A percentile compares a stretch with the other conserved stretches of the same genome.
phyloP scores from a whole-genome alignment of 2,329 filamentous ascomycete species.

The Elsinoe arachidis region DNA sequence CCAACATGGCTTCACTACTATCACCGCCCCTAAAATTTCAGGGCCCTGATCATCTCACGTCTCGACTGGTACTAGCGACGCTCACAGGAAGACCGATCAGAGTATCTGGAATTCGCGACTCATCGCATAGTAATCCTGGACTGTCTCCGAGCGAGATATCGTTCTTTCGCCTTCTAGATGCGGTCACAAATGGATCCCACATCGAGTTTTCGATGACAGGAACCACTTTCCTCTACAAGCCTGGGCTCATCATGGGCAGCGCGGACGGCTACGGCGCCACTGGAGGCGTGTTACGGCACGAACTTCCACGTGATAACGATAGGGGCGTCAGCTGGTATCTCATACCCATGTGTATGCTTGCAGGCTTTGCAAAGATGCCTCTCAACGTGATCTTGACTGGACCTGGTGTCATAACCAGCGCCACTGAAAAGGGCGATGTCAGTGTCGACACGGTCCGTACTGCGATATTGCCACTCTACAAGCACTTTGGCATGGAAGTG shows the following conservation, averaged over 20 bases:
- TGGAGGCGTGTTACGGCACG: conserved; percentile 70
- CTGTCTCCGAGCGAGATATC: conserved; percentile 90
- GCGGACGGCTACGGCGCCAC: conserved; percentile 65
- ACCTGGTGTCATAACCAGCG: conserved; percentile 82
- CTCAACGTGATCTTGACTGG: conserved; percentile 87
- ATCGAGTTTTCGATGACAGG: conserved; percentile 96
- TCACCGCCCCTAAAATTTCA: conserved; percentile 50
- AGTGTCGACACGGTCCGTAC: conserved; percentile 91
- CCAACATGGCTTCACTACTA: not conserved
- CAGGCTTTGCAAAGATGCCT: conserved; percentile 84
- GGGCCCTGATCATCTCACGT: conserved; percentile 70
- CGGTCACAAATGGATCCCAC: conserved; percentile 86
- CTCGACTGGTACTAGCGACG: conserved; percentile 80
- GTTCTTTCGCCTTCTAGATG: conserved; percentile 86
- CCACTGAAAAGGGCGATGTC: conserved; percentile 75
- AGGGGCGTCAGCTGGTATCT: conserved; percentile 88
- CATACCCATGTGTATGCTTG: conserved; percentile 77
- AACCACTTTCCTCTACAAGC: conserved; percentile 84
- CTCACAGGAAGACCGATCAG: conserved; percentile 82
- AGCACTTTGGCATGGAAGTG: conserved; percentile 80
- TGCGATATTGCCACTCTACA: conserved; percentile 81
- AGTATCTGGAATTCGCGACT: conserved; percentile 86
- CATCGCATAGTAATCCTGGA: conserved; percentile 77
- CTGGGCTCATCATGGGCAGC: conserved; percentile 82
- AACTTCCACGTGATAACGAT: conserved; percentile 65